phyloP scores from a whole-genome alignment of 2,329 filamentous ascomycete species.

The Byssothecium circinans region DNA sequence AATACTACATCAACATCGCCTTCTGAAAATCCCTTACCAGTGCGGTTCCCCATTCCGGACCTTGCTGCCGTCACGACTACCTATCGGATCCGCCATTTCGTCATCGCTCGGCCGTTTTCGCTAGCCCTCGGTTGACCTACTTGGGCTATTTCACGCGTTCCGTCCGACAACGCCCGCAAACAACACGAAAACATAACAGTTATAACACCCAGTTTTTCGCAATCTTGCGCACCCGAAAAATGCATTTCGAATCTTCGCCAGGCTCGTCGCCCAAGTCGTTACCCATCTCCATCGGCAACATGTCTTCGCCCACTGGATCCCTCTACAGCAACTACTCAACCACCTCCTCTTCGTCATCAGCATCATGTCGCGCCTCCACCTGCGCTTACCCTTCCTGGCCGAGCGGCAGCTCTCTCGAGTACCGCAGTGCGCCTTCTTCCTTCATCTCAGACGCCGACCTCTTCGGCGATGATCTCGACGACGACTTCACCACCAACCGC shows the following conservation, averaged over 20 bases:
- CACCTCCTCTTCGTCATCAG: conserved; percentile 25
- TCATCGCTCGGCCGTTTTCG: conserved; percentile 27
- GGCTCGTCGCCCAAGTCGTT: conserved; percentile 42
- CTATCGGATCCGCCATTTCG: conserved; percentile 16
- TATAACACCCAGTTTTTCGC: conserved; percentile 16
- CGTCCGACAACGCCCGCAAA: conserved; percentile 10
- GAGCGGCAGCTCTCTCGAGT: conserved; percentile 39
- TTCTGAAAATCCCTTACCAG: background rate
- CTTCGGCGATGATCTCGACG: conserved; percentile 43
- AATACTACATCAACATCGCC: conserved; percentile 5
- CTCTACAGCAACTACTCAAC: conserved; percentile 41
- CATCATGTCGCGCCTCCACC: conserved; percentile 33
- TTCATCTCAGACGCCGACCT: conserved; percentile 48
- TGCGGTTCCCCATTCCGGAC: conserved; percentile 17
- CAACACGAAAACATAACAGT: background rate
- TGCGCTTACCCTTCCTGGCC: conserved; percentile 48
- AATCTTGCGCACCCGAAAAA: conserved; percentile 25
- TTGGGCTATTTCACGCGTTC: conserved; percentile 21
- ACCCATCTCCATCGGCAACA: conserved; percentile 42
- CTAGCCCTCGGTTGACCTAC: conserved; percentile 30
- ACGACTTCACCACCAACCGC: conserved; percentile 25
- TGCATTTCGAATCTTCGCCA: conserved; percentile 43
- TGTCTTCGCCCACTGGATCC: conserved; percentile 40
- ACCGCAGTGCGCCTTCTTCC: conserved; percentile 41
- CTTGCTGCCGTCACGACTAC: conserved; percentile 17